Evolutionary conservation across 2,329 filamentous ascomycete genomes (phyloP).

Genomic region (Penicillium thymicola): DNA sequence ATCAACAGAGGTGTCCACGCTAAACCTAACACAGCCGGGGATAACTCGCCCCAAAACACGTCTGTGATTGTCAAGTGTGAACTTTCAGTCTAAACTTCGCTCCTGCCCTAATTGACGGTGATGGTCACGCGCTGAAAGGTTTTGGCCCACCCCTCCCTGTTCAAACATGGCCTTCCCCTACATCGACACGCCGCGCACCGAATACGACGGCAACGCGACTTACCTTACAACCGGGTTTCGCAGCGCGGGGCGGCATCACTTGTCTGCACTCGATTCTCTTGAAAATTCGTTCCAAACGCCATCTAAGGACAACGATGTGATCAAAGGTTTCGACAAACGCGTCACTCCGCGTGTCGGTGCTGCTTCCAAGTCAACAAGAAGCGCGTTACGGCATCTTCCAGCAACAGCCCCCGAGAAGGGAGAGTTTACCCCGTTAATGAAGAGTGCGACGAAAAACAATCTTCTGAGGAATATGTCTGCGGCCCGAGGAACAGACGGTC

Average conservation of each 20-base stretch:
- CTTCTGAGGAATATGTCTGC: conserved; percentile 56
- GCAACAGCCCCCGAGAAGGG: conserved; percentile 54
- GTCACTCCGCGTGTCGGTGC: conserved; percentile 73
- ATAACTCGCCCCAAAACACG: conserved; percentile 37
- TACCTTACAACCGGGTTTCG: conserved; percentile 68
- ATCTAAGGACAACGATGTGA: conserved; percentile 70
- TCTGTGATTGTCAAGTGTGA: conserved; percentile 11
- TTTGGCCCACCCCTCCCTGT: conserved; percentile 8
- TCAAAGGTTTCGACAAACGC: conserved; percentile 68
- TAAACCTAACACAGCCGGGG: conserved; percentile 12
- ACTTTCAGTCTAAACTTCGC: not conserved
- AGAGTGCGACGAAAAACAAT: conserved; percentile 69
- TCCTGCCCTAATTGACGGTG: conserved; percentile 11
- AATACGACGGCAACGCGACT: conserved; percentile 76
- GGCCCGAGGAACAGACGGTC: conserved; percentile 53
- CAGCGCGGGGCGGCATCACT: conserved; percentile 40
- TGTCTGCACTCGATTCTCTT: conserved; percentile 68
- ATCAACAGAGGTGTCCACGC: conserved; percentile 38
- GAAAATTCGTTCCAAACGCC: conserved; percentile 85
- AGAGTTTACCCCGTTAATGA: conserved; percentile 93
- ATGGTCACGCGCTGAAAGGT: conserved; percentile 30
- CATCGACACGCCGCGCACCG: conserved; percentile 81
- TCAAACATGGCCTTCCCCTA: conserved; percentile 62
- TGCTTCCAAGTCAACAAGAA: conserved; percentile 39
- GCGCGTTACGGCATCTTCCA: conserved; percentile 67